Evolutionary conservation across 768 basidiomycete genomes (phyloP), one percentile per base, ranked within the genome.

Genomic region (Phaeotremella skinneri): DNA sequence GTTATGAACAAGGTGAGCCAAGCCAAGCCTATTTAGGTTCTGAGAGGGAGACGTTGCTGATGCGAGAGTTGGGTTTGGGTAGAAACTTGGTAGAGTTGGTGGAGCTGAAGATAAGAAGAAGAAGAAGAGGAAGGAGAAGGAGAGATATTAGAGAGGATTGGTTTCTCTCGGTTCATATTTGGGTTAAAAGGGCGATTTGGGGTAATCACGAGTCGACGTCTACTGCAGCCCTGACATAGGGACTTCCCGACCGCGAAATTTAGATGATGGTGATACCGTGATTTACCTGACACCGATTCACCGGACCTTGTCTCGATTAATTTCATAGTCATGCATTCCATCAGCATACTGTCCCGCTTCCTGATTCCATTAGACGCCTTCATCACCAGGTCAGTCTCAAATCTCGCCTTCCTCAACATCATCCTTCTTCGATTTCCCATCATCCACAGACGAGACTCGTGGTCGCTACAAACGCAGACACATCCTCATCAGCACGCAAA

Each of bases 1-100:
- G 78, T 83, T 6, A 62, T 80, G 34, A 80, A 81, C 62, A 89
- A 88, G 79, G 70, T 68, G 47, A 52, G 70, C 25, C 47, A 14
- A 13, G 13, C 47, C 47, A 49, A 41, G 30, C 17, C 26, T 53
- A n/a, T 13, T 53, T 41, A 6, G 59, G 41, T 9, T 31, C 30
- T 23, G 4, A 23, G 29, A 6, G 16, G 30, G 2, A 4, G 42
- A 34, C 48, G 26, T 11, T 21, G 52, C 61, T 63, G 64, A 65
- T 29, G 21, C 3, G 21, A 23, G 31, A 13, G 45, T 29, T 7
- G 17, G 7, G 7, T 13, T 34, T 32, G 6, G 39, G 11, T 37
- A 72, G 71, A 67, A 69, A 61, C 49, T 53, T 48, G 71, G 68
- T 37, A 73, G 34, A 7, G 31, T 30, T 16, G 56, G 42, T 30